A percentile compares a stretch with the other conserved stretches of the same genome.
These are phyloP conservation scores for Trametes hirsuta DNA, from an alignment of 1,284 basidiomycete species.

Conservation along the genomic window DNA sequence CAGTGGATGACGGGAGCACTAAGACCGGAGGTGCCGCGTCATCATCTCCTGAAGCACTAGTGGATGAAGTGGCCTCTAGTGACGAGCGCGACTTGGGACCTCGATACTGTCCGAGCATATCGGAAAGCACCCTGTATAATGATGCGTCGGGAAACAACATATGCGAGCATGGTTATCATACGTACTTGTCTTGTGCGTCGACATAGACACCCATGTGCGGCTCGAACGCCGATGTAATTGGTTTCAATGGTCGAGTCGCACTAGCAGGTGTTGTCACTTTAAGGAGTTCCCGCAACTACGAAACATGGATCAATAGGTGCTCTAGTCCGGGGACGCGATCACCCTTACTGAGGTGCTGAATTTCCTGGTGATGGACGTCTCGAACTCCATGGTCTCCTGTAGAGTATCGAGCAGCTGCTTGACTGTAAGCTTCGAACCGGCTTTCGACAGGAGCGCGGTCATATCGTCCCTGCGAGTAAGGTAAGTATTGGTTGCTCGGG, in stretches of 20 bases:
- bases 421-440: slow-evolving; percentile 74
- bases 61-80: slow-evolving; percentile 56
- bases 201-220: slow-evolving; percentile 92
- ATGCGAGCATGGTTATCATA: neutral
- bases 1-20: slow-evolving; percentile 92
- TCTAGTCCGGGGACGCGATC: neutral
- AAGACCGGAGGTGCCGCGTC: slow-evolving; percentile 56
- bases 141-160: neutral
- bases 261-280: slow-evolving; percentile 49
- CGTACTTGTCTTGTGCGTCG: slow-evolving; percentile 93
- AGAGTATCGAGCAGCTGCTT: slow-evolving; percentile 82
- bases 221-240: slow-evolving; percentile 89
- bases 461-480: slow-evolving; percentile 63
- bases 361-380: slow-evolving; percentile 76
- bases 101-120: slow-evolving; percentile 83
- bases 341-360: slow-evolving; percentile 75
- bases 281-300: slow-evolving; percentile 62
- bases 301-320: neutral
- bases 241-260: slow-evolving; percentile 54
- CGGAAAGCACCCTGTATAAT: slow-evolving; percentile 63
- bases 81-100: slow-evolving; percentile 68
- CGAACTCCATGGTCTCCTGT: slow-evolving; percentile 87
- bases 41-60: slow-evolving; percentile 44
- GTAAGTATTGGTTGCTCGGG: neutral
- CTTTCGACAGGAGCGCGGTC: slow-evolving; percentile 66